Evolutionary conservation across 768 basidiomycete species (phyloP), one percentile per base, ranked within the genome.

Genomic region (Coprinellus aureogranulatus): DNA sequence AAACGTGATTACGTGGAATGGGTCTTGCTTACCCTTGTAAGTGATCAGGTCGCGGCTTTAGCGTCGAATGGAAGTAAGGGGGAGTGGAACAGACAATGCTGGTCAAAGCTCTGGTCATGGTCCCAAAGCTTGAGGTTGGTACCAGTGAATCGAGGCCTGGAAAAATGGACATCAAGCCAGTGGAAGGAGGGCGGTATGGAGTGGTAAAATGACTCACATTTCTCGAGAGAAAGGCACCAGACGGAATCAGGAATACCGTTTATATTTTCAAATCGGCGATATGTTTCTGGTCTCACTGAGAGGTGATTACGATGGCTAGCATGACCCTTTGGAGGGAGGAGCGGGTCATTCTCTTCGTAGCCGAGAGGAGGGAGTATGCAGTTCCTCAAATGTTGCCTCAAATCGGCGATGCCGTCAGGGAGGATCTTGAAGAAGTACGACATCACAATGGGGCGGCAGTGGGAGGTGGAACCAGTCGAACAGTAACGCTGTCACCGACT

Each of bases 221-320:
- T 18, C 16, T 39, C 44, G 16, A 58, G 26, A 11, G 26, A 9
- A 18, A n/a, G n/a, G n/a, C n/a, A 45, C 8, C 54, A 42, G 1
- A 59, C 61, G 4, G 46, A 40, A 6, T 69, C 59, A 37, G 68
- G 61, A 39, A 85, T 69, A 31, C 58, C 59, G 28, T 77, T 72
- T 20, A 86, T 81, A 25, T 64, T 67, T 62, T 83, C 81, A n/a
- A 89, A 69, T 55, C 71, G 74, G 59, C 86, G 75, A 69, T 81
- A 81, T 10, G 67, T 59, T 53, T 83, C 80, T 10, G 81, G 78
- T 23, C 72, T 75, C 53, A 84, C 68, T 6, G 53, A 54, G 22
- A 81, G 70, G 27, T 65, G 54, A 61, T 83, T 83, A 49, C 64
- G 48, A 64, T 82, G 80, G 62, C 77, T 80, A 66, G 78, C 80